Percentiles rank a stretch among this genome's conserved stretches.
Conservation (phyloP, 805 yeast genomes). For the Lipomyces orientalis region DNA sequence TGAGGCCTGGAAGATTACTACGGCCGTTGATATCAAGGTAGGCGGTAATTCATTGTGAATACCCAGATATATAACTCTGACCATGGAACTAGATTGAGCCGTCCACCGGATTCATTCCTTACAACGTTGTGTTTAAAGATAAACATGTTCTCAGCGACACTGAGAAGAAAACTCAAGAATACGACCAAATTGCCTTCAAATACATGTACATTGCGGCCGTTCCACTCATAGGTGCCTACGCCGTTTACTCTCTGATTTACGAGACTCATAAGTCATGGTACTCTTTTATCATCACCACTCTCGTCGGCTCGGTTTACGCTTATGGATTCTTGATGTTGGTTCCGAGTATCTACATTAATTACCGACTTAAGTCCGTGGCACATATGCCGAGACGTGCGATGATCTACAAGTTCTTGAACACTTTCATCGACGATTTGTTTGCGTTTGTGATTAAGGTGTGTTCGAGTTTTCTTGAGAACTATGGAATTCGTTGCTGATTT, state of each 20-base stretch:
- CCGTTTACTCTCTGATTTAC: slow-evolving; percentile 48
- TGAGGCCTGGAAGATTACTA: slow-evolving; percentile 54
- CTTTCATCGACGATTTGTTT: slow-evolving; percentile 51
- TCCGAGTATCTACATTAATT: slow-evolving; percentile 52
- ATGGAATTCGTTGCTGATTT: background rate
- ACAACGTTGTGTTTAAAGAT: slow-evolving; percentile 44
- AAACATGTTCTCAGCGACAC: slow-evolving; percentile 48
- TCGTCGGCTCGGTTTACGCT: slow-evolving; percentile 52
- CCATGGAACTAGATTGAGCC: slow-evolving; percentile 26
- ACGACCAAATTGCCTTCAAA: slow-evolving; percentile 49
- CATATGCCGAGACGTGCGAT: slow-evolving; percentile 52
- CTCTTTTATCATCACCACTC: slow-evolving; percentile 49
- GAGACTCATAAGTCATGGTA: slow-evolving; percentile 53
- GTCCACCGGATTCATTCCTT: slow-evolving; percentile 32
- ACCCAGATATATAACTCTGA: background rate
- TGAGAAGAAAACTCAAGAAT: slow-evolving; percentile 50
- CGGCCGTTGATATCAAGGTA: slow-evolving; percentile 45
- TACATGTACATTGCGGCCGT: slow-evolving; percentile 48
- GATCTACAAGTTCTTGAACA: slow-evolving; percentile 51
- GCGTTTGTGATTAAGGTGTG: slow-evolving; percentile 48
- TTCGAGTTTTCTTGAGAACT: background rate
- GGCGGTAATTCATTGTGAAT: background rate
- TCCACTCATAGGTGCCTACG: slow-evolving; percentile 49
- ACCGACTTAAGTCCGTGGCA: slow-evolving; percentile 52
- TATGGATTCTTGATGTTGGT: slow-evolving; percentile 51